Base-by-base conservation (phyloP, 2,329 filamentous ascomycete species). In the Aureobasidium mangrovei region DNA sequence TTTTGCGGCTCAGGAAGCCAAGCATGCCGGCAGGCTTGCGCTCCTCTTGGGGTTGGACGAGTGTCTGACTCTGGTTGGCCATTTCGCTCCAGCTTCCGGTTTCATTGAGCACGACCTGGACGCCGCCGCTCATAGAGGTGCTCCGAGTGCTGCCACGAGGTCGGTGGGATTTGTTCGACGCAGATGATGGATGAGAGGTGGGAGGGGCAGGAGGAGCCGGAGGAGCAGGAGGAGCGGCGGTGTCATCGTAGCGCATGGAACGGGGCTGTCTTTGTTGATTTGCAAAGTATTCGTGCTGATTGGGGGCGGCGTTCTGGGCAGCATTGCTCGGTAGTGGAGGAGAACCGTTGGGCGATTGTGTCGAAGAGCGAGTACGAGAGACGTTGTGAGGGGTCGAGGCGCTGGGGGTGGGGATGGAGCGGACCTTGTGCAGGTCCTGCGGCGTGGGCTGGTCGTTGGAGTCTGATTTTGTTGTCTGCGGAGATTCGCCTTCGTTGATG, bases 51-150 rank as follows among this genome's bases (percentile, higher is more conserved):
- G 45, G 57, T 60, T 56, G 83, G 81, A 74, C 62, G 38, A 91
- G 74, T 3, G 85, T 90, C 48, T 85, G 80, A 63, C 89, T 91
- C 63, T 91, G 86, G 57, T 91, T 85, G 46, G 89, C 88, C 67
- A 96, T 79, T 59, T 95, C 88, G 44, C 86, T 91, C 91, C 91
- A 97, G 69, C 86, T 91, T 57, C 89, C 88, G 12, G 85, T 83
- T 64, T 90, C 90, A 62, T 95, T 91, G 36, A 97, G 79, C 24
- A 93, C 91, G 62, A 96, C 88, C 69, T 95, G 89, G 54, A 96
- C 83, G 18, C 91, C 91, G 52, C 91, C 91, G 3, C 85, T 81
- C 63, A 88, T 84, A 61, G 85, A 88, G 55, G 82, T 83, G 55
- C 88, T 85, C 51, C 88, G 80, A 56, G 84, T 84, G 29, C 80